Conservation (phyloP, 2,329 filamentous ascomycete species). For the Bertia moriformis region DNA sequence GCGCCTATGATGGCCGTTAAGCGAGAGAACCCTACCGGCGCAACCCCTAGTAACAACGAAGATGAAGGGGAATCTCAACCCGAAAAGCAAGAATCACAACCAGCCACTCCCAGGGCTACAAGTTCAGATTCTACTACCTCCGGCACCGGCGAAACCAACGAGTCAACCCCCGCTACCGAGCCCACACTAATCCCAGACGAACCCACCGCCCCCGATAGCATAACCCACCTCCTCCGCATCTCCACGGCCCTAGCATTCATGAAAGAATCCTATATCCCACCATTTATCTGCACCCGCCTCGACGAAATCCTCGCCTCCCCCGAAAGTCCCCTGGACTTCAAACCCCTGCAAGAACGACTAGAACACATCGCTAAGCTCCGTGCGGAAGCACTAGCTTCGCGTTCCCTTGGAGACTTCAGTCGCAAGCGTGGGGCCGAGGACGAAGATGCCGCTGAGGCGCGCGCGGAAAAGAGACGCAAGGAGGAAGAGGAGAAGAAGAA, state of each 20-base stretch:
- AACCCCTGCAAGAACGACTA: conserved; percentile 57
- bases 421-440: conserved; percentile 55
- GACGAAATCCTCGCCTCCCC: conserved; percentile 17
- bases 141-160: conserved; percentile 17
- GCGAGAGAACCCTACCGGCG: conserved; percentile 27
- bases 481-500: conserved; percentile 80
- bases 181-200: not conserved
- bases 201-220: not conserved
- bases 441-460: conserved; percentile 39
- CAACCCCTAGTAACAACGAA: conserved; percentile 13
- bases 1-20: conserved; percentile 59
- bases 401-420: conserved; percentile 56
- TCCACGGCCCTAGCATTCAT: not conserved
- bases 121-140: conserved; percentile 23
- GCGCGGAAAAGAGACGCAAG: conserved; percentile 69
- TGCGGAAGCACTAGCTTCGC: conserved; percentile 54
- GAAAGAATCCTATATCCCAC: conserved; percentile 34
- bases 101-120: conserved; percentile 14
- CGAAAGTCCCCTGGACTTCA: conserved; percentile 40
- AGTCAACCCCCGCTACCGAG: not conserved
- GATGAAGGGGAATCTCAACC: conserved; percentile 20
- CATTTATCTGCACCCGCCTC: conserved; percentile 25
- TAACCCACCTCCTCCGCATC: not conserved
- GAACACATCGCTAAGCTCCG: conserved; percentile 50
- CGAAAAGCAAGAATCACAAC: conserved; percentile 17